Conservation (phyloP, 108 stramenopile genomes). For the Skeletonema tropicum region DNA sequence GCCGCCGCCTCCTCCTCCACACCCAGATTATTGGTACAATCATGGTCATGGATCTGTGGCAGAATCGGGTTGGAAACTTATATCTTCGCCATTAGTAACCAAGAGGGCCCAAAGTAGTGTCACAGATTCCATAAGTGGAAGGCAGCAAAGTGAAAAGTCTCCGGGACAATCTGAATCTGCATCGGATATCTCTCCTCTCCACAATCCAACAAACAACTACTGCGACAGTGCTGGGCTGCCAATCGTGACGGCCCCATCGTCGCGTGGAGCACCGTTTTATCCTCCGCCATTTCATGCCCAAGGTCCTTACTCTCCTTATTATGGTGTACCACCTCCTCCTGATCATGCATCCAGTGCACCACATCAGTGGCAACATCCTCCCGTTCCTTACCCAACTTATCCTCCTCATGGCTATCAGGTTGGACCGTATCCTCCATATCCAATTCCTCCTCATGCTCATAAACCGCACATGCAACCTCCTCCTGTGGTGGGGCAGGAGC, state of each 20-base stretch:
- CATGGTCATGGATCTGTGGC: not conserved
- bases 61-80: not conserved
- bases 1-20: not conserved
- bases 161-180: not conserved
- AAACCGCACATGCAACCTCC: not conserved
- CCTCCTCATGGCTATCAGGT: not conserved
- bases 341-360: not conserved
- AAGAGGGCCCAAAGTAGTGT: not conserved
- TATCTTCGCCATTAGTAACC: slow-evolving; percentile 4
- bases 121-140: not conserved
- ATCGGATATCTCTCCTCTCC: not conserved
- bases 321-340: not conserved
- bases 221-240: not conserved
- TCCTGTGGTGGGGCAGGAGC: not conserved
- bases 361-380: slow-evolving; percentile 12
- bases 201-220: not conserved
- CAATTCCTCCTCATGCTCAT: not conserved
- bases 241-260: not conserved
- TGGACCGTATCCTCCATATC: not conserved
- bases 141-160: not conserved
- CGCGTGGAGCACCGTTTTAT: not conserved
- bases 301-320: not conserved
- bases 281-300: not conserved
- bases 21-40: not conserved
- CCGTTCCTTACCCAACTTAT: not conserved